Evolutionary conservation across 73 alveolate genomes (phyloP).

Genomic region (Tetrahymena thermophila): DNA sequence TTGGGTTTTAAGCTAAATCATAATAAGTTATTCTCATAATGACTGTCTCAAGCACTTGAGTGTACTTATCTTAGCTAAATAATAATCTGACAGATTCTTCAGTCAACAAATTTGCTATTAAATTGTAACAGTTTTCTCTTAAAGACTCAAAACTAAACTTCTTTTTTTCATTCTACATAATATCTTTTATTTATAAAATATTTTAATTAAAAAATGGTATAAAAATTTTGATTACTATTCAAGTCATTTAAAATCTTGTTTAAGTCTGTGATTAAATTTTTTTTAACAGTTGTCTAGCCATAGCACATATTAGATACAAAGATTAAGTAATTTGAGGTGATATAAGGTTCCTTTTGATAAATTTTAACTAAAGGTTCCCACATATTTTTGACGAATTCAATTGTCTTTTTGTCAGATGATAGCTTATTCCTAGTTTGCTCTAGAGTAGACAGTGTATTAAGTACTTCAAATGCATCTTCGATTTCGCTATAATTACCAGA

Average conservation of each 20-base stretch:
- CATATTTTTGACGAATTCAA: constrained; percentile 44
- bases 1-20: background rate
- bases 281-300: constrained; percentile 8
- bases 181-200: background rate
- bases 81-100: constrained; percentile 5
- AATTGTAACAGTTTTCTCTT: constrained; percentile 9
- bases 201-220: background rate
- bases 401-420: constrained; percentile 41
- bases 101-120: constrained; percentile 18
- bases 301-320: constrained; percentile 43
- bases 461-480: constrained; percentile 19
- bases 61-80: background rate
- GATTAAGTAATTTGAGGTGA: background rate
- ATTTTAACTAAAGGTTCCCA: constrained; percentile 19
- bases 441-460: constrained; percentile 41
- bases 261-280: background rate
- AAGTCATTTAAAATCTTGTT: background rate
- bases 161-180: background rate
- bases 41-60: background rate
- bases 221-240: background rate
- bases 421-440: constrained; percentile 36
- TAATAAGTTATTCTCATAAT: background rate
- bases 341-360: background rate
- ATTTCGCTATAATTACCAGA: background rate
- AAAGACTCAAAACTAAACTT: background rate